A percentile compares a stretch with the other conserved stretches of the same genome.
Conservation (phyloP, 352 stramenopile genomes). For the Globisporangium okanoganense region DNA sequence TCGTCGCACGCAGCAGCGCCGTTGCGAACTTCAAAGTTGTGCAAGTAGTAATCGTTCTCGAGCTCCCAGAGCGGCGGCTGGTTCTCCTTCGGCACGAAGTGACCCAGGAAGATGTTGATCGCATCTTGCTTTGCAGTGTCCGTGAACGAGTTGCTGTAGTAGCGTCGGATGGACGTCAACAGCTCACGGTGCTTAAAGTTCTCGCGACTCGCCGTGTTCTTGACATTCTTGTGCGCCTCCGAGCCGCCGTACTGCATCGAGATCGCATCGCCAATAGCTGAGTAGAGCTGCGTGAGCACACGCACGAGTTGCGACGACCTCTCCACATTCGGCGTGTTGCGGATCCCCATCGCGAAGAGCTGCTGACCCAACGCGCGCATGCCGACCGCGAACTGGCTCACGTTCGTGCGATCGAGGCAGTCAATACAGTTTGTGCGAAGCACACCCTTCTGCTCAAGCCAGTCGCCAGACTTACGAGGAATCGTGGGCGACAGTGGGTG, state of each 20-base stretch:
- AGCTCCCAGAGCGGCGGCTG: slow-evolving; percentile 78
- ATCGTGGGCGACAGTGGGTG: slow-evolving; percentile 59
- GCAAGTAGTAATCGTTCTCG: slow-evolving; percentile 89
- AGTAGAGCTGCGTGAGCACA: slow-evolving; percentile 98
- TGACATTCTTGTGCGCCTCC: slow-evolving; percentile 99
- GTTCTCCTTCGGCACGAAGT: slow-evolving; percentile 72
- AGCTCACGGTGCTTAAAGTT: slow-evolving; percentile 96
- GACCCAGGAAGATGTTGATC: slow-evolving; percentile 99
- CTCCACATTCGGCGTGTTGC: slow-evolving; percentile 79
- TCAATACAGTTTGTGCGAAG: slow-evolving; percentile 99
- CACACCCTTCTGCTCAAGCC: slow-evolving; percentile 96
- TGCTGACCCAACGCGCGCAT: slow-evolving; percentile 93
- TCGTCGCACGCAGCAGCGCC: slow-evolving; percentile 55
- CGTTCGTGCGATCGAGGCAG: slow-evolving; percentile 83
- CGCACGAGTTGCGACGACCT: slow-evolving; percentile 92
- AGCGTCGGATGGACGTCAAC: slow-evolving; percentile 97
- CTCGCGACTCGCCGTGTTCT: slow-evolving; percentile 77
- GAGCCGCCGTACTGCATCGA: slow-evolving; percentile 99
- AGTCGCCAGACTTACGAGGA: slow-evolving; percentile 74
- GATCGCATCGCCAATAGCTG: slow-evolving; percentile 97
- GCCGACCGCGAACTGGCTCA: slow-evolving; percentile 84
- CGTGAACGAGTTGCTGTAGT: slow-evolving; percentile 99
- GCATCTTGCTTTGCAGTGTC: slow-evolving; percentile 98
- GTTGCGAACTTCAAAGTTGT: slow-evolving; percentile 88
- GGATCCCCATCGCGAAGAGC: slow-evolving; percentile 97